Evolutionary conservation across 2,329 filamentous ascomycete genomes (phyloP).

Genomic region (Mariannaea sp.): DNA sequence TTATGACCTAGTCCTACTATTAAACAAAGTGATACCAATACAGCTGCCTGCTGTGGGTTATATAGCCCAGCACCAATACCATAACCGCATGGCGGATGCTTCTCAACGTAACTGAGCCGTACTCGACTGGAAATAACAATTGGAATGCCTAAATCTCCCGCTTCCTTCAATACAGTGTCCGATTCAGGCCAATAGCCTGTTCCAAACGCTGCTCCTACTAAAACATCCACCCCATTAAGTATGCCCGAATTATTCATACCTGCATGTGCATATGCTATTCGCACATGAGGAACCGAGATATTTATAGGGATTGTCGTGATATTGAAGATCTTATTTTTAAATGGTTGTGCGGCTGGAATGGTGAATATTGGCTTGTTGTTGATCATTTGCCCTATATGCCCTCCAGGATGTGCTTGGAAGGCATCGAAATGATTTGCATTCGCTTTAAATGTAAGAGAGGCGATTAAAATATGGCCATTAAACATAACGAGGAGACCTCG

Average conservation of each 20-base stretch:
- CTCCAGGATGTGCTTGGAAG: not conserved
- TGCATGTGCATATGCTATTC: not conserved
- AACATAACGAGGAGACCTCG: not conserved
- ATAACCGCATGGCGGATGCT: not conserved
- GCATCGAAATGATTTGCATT: not conserved
- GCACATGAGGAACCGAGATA: not conserved
- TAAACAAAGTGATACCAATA: not conserved
- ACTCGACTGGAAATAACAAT: not conserved
- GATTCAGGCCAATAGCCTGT: not conserved
- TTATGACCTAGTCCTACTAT: not conserved
- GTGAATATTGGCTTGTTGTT: not conserved
- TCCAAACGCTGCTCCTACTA: not conserved
- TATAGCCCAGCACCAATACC: not conserved
- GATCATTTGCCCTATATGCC: not conserved
- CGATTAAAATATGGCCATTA: not conserved
- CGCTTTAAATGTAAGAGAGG: not conserved
- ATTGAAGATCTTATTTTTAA: not conserved
- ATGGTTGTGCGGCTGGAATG: not conserved
- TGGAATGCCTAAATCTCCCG: not conserved
- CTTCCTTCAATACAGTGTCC: not conserved
- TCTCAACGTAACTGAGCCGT: not conserved
- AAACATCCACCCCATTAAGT: not conserved
- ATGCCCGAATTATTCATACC: not conserved
- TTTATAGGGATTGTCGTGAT: not conserved
- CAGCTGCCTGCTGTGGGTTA: not conserved